Base-by-base conservation (phyloP, 1,139 yeast genomes). In the Blastobotrys ciferrii region DNA sequence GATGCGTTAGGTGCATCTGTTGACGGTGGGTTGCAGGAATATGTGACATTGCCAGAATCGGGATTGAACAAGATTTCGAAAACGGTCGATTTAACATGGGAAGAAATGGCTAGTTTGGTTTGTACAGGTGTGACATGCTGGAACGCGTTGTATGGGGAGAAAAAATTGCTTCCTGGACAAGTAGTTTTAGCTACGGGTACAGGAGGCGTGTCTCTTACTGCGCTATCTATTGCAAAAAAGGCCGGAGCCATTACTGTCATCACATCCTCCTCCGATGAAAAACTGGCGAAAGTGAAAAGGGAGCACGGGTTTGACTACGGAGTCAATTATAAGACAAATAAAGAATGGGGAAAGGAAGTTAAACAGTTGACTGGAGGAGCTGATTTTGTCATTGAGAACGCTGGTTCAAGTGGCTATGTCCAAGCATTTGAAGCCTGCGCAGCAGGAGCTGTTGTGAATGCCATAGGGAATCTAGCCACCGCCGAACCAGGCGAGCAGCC, bases 81-180 rank as follows among this genome's bases (percentile, higher is more conserved):
- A 17, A 17, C 4, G 11, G 37, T 43, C 9, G 31, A 38, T 14
- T 42, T 47, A 15, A 20, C 50, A 3, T 54, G 55, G 55, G 52
- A 46, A 20, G 45, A 51, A 36, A 38, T 48, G 32, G 50, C 58
- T 4, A 41, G 51, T 13, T 36, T 54, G 30, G 49, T 47, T 1
- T 54, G 58, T 39, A 50, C 58, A 9, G 58, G 54, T 4, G 53
- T 53, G 18, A 53, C 56, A 13, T 32, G 50, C 13, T 54, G 57
- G 57, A 54, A 54, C 25, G 53, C 51, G 9, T 46, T 54, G 4
- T 54, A 45, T 42, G 57, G 57, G 9, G 30, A 38, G 20, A 33
- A 32, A n/a, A 25, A 15, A 32, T 44, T 53, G 33, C 23, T 40
- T 14, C 53, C 57, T 15, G 57, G 57, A 6, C 52, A 54, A 31